Conservation (phyloP, 1,139 yeast genomes). For the Lodderomyces beijingensis region DNA sequence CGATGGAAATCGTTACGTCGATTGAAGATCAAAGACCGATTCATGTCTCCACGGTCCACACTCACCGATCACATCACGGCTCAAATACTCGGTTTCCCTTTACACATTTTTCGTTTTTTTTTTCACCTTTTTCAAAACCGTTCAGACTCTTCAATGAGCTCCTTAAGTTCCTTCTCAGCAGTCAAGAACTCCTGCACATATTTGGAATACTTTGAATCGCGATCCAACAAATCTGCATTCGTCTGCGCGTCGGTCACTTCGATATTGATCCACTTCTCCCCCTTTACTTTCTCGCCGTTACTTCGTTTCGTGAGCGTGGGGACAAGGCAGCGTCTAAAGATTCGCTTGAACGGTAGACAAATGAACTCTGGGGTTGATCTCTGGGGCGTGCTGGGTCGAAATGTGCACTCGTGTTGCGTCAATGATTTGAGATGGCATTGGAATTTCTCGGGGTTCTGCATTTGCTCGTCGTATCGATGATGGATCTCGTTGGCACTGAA, state of each 20-base stretch:
- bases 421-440: constrained; percentile 41
- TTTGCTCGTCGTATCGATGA: constrained; percentile 22
- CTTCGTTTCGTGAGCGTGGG: constrained; percentile 17
- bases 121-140: too few species aligned
- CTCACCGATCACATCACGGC: too few species aligned
- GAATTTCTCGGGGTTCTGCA: constrained; percentile 29
- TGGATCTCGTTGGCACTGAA: constrained; percentile 27
- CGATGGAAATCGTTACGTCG: too few species aligned
- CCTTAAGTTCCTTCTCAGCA: constrained; percentile 37
- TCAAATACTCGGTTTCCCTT: too few species aligned
- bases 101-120: too few species aligned
- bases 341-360: constrained; percentile 51
- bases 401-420: constrained; percentile 50
- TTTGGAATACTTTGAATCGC: constrained; percentile 19
- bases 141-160: too few species aligned
- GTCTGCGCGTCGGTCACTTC: constrained; percentile 40
- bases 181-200: constrained; percentile 33
- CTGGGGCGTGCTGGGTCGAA: constrained; percentile 15
- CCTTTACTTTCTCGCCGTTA: constrained; percentile 23
- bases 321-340: constrained; percentile 46
- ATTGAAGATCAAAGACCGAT: too few species aligned
- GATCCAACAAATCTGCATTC: constrained; percentile 26
- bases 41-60: too few species aligned
- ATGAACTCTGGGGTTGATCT: constrained; percentile 34
- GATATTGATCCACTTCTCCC: constrained; percentile 35